Conservation (phyloP, 441 rosid species). For the Flueggea neowawraea region DNA sequence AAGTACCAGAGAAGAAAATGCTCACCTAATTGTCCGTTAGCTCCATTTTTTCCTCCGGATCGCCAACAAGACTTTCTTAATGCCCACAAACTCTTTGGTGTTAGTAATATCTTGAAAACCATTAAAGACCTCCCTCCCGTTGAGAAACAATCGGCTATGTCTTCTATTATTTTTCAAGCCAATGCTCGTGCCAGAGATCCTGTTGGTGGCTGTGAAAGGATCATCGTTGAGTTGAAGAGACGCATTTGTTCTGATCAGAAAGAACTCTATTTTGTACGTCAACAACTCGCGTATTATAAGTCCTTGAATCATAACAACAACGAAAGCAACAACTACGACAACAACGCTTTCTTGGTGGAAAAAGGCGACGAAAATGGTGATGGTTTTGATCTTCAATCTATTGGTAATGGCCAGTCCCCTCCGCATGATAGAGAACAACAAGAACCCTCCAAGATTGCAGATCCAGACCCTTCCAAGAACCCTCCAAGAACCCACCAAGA, state of each 20-base stretch:
- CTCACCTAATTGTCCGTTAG: background rate
- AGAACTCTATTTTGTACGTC: background rate
- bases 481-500: too few species aligned
- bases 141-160: background rate
- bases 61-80: background rate
- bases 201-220: background rate
- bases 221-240: background rate
- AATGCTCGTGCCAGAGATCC: slow-evolving; percentile 3
- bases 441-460: too few species aligned
- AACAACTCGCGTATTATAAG: background rate
- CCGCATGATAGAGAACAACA: too few species aligned
- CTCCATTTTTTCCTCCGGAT: slow-evolving; percentile 1
- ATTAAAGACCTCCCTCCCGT: background rate
- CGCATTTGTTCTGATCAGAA: background rate
- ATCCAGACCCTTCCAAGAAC: too few species aligned
- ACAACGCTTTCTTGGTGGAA: too few species aligned
- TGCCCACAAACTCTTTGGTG: slow-evolving; percentile 2
- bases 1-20: slow-evolving; percentile 1
- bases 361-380: too few species aligned
- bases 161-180: background rate
- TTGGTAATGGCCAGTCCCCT: too few species aligned
- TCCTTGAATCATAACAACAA: background rate
- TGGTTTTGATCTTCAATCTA: too few species aligned
- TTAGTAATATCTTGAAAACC: slow-evolving; percentile 2
- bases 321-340: too few species aligned